Conservation (phyloP, 1,139 yeast genomes). For the Saccharomyces hybrid region DNA sequence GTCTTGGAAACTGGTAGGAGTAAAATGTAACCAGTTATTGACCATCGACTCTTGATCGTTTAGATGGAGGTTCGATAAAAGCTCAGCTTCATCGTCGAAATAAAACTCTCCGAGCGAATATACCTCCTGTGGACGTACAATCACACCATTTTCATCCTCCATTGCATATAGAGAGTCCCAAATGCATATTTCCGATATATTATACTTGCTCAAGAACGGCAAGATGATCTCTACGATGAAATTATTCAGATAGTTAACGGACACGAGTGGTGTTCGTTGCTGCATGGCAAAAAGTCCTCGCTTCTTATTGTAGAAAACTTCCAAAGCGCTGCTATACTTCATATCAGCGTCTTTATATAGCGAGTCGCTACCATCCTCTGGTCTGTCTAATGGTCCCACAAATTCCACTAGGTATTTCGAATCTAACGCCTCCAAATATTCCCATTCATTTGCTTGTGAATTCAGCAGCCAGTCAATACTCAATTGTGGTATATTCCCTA, state of each 20-base stretch:
- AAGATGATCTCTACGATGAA: slow-evolving; percentile 49
- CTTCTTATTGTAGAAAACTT: slow-evolving; percentile 41
- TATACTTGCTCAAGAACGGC: slow-evolving; percentile 39
- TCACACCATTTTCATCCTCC: slow-evolving; percentile 30
- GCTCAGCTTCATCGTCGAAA: slow-evolving; percentile 16
- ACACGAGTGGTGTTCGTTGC: slow-evolving; percentile 76
- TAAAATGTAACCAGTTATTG: slow-evolving; percentile 22
- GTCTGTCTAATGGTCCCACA: slow-evolving; percentile 63
- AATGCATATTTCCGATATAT: slow-evolving; percentile 44
- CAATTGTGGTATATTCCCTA: slow-evolving; percentile 87
- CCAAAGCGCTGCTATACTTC: slow-evolving; percentile 49
- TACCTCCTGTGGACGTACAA: slow-evolving; percentile 20
- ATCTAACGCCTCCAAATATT: slow-evolving; percentile 48
- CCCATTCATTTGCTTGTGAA: slow-evolving; percentile 40
- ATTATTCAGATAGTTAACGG: slow-evolving; percentile 42
- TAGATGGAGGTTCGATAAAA: slow-evolving; percentile 17
- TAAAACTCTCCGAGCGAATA: slow-evolving; percentile 20
- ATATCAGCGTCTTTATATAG: slow-evolving; percentile 6
- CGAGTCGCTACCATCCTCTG: slow-evolving; percentile 9
- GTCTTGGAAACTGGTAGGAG: slow-evolving; percentile 21
- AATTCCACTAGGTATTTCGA: slow-evolving; percentile 67
- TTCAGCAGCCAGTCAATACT: slow-evolving; percentile 67
- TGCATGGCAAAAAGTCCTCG: slow-evolving; percentile 53
- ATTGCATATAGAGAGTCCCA: slow-evolving; percentile 65
- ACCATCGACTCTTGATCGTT: slow-evolving; percentile 12